Evolutionary conservation across 345 rosid genomes (phyloP), one percentile per base, ranked within the genome.

Genomic region (Dipteronia dyeriana): DNA sequence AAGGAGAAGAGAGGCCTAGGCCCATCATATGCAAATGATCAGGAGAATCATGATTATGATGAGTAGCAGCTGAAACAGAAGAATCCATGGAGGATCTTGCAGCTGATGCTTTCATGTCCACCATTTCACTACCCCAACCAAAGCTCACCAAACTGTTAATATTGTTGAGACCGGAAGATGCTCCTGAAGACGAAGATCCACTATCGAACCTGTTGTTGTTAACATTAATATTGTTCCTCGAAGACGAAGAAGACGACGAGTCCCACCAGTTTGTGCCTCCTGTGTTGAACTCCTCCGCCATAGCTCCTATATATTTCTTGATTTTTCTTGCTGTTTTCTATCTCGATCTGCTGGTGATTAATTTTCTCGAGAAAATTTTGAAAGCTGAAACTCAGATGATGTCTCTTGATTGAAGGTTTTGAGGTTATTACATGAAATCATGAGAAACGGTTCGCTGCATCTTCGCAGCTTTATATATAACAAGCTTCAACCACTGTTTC

Each of bases 1-100:
- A 82, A 49, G 85, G 99, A 2, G 97, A 90, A 71, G 99, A 89
- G 65, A 96, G 94, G 57, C 94, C 97, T 81, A 96, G 77, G 43
- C 91, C 92, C 94, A 96, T 96, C 93, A 94, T 87, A 25, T 94
- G 94, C 64, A 89, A 85, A 39, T n/a, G n/a, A n/a, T 85, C 91
- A 38, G 79, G 76, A 70, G 61, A 64, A 45, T 77, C 80, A 34
- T 34, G 38, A 5, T 34, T 34, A 34, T 34, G 38, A 34, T 34
- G 38, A 34, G 38, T 34, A 5, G 38, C 38, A 3, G 38, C 38
- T 34, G 38, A 34, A 25, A 70, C 88, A 1, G 92, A 86, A 49
- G 91, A 87, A 60, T 91, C 97, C 74, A 88, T 76, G 0, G 93
- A 86, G 66, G 99, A 81, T 82, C 94, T 89, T 79, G 79, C 41